Percentiles rank a stretch among this genome's conserved stretches.
These are phyloP conservation scores for Gastrolobium bilobum DNA, from an alignment of 306 rosid species.

Conservation along the genomic window DNA sequence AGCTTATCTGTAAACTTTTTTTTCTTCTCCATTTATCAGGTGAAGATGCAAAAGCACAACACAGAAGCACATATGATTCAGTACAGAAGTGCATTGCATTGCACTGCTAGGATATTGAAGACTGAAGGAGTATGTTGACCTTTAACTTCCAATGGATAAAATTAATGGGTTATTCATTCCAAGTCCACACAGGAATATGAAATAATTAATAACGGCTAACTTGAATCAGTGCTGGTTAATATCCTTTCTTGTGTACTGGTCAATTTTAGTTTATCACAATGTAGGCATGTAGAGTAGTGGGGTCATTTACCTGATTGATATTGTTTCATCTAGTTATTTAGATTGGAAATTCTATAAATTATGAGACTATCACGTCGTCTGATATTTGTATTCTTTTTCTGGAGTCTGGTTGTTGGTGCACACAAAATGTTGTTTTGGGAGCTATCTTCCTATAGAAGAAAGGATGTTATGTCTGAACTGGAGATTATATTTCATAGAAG, in stretches of 20 bases:
- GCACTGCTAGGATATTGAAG: conserved; percentile 85
- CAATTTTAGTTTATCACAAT: conserved; percentile 27
- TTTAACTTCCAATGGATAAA: conserved; percentile 40
- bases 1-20: conserved; percentile 21
- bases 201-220: conserved; percentile 35
- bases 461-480: conserved; percentile 16
- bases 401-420: conserved; percentile 23
- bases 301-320: conserved; percentile 31
- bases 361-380: conserved; percentile 22
- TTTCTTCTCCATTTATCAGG: conserved; percentile 58
- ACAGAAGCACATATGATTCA: conserved; percentile 73
- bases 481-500: conserved; percentile 31
- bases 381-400: conserved; percentile 9
- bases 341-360: conserved; percentile 16
- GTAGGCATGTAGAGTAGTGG: conserved; percentile 15
- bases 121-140: conserved; percentile 87
- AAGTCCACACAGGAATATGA: conserved; percentile 25
- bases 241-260: conserved; percentile 10
- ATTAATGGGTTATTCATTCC: conserved; percentile 31
- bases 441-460: not conserved
- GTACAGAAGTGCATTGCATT: conserved; percentile 79
- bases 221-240: conserved; percentile 24
- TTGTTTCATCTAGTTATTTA: conserved; percentile 18
- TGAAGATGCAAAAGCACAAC: conserved; percentile 91
- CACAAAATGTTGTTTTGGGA: conserved; percentile 15